A percentile compares a stretch with the other conserved stretches of the same genome.
These are phyloP conservation scores for Colletotrichum orbiculare DNA, from an alignment of 2,329 filamentous ascomycete species.

Conservation along the genomic window DNA sequence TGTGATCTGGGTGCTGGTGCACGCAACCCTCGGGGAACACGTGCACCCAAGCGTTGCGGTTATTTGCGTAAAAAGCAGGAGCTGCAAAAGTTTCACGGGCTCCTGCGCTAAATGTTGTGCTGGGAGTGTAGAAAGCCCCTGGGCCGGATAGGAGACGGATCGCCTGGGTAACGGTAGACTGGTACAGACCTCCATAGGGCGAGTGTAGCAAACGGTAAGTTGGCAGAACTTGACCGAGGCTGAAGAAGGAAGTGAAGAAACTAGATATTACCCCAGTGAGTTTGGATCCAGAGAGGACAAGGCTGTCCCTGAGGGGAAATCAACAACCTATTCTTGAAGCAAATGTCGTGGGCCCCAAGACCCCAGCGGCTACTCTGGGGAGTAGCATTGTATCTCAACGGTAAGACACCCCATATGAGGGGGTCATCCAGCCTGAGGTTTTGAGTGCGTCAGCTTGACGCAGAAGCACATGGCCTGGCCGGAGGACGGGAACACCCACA, in stretches of 20 bases:
- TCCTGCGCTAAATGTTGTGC: slow-evolving; percentile 59
- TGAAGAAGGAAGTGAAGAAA: slow-evolving; percentile 82
- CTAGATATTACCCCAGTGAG: slow-evolving; percentile 53
- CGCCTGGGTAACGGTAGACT: slow-evolving; percentile 87
- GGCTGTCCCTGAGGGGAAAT: neutral
- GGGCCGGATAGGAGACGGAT: slow-evolving; percentile 80
- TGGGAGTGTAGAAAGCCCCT: slow-evolving; percentile 19
- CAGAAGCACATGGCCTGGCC: slow-evolving; percentile 28
- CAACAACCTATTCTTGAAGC: slow-evolving; percentile 82
- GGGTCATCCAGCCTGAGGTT: slow-evolving; percentile 86
- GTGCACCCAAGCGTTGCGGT: slow-evolving; percentile 87
- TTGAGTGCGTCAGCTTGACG: slow-evolving; percentile 21
- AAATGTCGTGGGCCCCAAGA: slow-evolving; percentile 94
- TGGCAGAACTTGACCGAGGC: slow-evolving; percentile 87
- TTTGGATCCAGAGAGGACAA: neutral
- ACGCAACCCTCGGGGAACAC: slow-evolving; percentile 96
- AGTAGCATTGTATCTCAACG: slow-evolving; percentile 76
- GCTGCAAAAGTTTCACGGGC: slow-evolving; percentile 74
- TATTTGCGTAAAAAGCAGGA: slow-evolving; percentile 76
- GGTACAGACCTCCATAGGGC: slow-evolving; percentile 83
- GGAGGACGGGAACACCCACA: slow-evolving; percentile 68
- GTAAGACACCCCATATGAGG: slow-evolving; percentile 90
- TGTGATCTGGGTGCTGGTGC: slow-evolving; percentile 82
- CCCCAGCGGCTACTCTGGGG: slow-evolving; percentile 86
- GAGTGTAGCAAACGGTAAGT: slow-evolving; percentile 87